Evolutionary conservation across 2,329 filamentous ascomycete species (phyloP), one percentile per base, ranked within the genome.

Genomic region (Gremmenia infestans): DNA sequence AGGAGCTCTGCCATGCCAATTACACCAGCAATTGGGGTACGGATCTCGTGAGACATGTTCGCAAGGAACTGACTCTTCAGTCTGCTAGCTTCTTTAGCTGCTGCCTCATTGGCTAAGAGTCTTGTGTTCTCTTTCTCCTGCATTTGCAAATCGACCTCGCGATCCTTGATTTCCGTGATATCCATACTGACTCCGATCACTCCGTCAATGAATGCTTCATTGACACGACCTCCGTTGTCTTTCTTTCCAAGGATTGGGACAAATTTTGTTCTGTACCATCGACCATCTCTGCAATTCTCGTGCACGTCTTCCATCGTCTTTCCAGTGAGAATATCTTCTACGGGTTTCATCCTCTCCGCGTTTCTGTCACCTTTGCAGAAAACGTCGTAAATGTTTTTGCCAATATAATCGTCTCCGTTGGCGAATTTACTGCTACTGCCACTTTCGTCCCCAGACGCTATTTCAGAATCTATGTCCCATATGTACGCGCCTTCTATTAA

Each of bases 111-210:
- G 5, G 88, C 87, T 58, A 90, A 73, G 1, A 91, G 77, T 56
- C 82, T 81, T 14, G 81, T 77, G 64, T 91, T 92, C 64, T 90
- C 87, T 62, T 80, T 81, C 55, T 84, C 83, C 63, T 88, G 82
- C 56, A 79, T 76, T 56, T 81, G 78, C 14, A 91, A 70, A 40
- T 86, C 82, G 43, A 79, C 74, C 62, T 87, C 86, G 53, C 83
- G 79, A 55, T 81, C 75, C 60, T 86, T 86, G 28, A 90, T 71
- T 63, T 90, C 86, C 0, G 88, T 91, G 5, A 91, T 82, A 65
- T 92, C 88, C 80, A 91, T 88, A 47, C 87, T 86, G n/a, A 91
- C 82, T 2, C 87, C 88, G 55, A 91, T 89, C 2, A 89, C 86
- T 1, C 88, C 88, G 60, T 89, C 84, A 19, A 91, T 77, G 50